phyloP scores from a whole-genome alignment of 108 stramenopile species.

The Nitzschia palea region DNA sequence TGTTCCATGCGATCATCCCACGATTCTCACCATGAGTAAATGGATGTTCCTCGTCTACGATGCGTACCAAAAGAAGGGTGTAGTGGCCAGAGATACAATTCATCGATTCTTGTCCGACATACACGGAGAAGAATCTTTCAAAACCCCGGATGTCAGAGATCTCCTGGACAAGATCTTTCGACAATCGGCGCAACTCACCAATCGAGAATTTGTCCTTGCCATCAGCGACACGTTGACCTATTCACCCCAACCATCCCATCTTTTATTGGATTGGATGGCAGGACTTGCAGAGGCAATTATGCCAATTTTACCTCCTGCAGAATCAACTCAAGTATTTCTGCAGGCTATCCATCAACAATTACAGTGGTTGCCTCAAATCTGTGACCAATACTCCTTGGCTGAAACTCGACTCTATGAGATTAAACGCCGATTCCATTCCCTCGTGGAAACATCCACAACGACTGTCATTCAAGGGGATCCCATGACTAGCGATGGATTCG shows the following conservation, averaged over 20 bases:
- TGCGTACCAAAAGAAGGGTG: constrained; percentile 74
- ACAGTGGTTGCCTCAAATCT: constrained; percentile 36
- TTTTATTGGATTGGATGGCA: constrained; percentile 62
- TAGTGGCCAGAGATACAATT: constrained; percentile 68
- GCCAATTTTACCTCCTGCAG: constrained; percentile 4
- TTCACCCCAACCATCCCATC: constrained; percentile 27
- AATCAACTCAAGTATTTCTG: constrained; percentile 41
- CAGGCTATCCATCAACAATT: constrained; percentile 40
- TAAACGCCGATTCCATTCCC: constrained; percentile 77
- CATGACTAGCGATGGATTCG: constrained; percentile 26
- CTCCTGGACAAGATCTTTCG: constrained; percentile 61
- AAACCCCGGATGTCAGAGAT: constrained; percentile 36
- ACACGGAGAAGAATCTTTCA: constrained; percentile 80
- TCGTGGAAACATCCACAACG: constrained; percentile 42
- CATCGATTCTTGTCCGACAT: constrained; percentile 83
- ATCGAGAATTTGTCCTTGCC: constrained; percentile 25
- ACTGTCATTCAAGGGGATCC: constrained; percentile 46
- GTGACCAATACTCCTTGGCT: constrained; percentile 33
- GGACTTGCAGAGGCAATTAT: constrained; percentile 35
- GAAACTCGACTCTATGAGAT: constrained; percentile 68
- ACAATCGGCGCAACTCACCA: constrained; percentile 14
- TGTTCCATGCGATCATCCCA: constrained; percentile 30
- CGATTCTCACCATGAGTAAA: constrained; percentile 23
- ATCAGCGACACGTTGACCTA: constrained; percentile 25
- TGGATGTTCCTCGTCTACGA: constrained; percentile 78